phyloP scores from a whole-genome alignment of 331 rosid genomes.

The Rosa hybrid region DNA sequence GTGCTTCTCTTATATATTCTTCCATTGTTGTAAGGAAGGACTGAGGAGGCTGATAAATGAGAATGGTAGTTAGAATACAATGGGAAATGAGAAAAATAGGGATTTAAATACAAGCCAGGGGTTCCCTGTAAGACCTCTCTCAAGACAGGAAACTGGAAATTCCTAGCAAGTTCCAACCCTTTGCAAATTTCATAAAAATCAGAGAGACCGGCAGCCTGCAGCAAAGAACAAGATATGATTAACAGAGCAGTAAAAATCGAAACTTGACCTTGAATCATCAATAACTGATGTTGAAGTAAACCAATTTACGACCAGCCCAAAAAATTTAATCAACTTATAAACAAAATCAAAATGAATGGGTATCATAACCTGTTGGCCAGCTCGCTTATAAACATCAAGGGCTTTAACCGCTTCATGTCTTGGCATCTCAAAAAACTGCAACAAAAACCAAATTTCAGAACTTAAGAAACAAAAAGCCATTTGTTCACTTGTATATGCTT shows the following conservation, averaged over 20 bases:
- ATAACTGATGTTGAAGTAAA: not conserved
- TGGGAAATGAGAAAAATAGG: constrained; percentile 15
- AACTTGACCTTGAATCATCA: constrained; percentile 17
- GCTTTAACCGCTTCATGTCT: constrained; percentile 95
- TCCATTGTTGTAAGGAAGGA: constrained; percentile 97
- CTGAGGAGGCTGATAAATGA: constrained; percentile 83
- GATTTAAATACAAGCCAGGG: constrained; percentile 19
- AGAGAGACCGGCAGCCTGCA: constrained; percentile 85
- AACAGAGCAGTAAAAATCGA: constrained; percentile 13
- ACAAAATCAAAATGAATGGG: not conserved
- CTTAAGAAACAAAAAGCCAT: constrained; percentile 6
- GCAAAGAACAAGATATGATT: constrained; percentile 23
- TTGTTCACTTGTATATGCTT: constrained; percentile 4
- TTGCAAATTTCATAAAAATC: constrained; percentile 92
- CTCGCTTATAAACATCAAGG: constrained; percentile 90
- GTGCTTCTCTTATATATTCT: constrained; percentile 96
- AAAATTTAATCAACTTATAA: not conserved
- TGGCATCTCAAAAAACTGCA: constrained; percentile 99
- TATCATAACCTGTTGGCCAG: constrained; percentile 92
- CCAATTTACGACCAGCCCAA: not conserved
- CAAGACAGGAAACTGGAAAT: constrained; percentile 95
- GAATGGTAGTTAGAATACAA: constrained; percentile 18
- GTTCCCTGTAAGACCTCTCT: constrained; percentile 67
- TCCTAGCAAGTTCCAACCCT: constrained; percentile 97
- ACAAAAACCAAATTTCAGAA: constrained; percentile 15